These are phyloP conservation scores for Choiromyces venosus DNA, from an alignment of 495 filamentous ascomycete genomes.

Conservation along the genomic window DNA sequence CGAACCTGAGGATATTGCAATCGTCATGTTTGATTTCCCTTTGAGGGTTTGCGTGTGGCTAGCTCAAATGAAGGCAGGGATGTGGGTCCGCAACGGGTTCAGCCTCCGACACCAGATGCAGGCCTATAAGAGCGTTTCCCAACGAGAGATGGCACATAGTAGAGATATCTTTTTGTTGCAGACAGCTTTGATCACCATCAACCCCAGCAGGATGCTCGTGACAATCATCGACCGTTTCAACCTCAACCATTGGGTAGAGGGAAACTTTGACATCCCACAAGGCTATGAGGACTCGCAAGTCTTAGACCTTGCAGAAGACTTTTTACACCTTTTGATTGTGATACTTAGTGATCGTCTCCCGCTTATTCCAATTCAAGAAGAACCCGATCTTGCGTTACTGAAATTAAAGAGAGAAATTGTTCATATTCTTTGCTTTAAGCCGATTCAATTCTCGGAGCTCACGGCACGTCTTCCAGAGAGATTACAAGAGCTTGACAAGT, in stretches of 20 bases:
- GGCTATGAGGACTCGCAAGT: constrained; percentile 78
- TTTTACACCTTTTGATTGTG: constrained; percentile 88
- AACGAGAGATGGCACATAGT: constrained; percentile 86
- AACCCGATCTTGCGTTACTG: constrained; percentile 57
- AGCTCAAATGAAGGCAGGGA: constrained; percentile 92
- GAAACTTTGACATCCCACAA: constrained; percentile 62
- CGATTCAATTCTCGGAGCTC: constrained; percentile 87
- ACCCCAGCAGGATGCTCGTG: constrained; percentile 77
- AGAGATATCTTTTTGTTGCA: constrained; percentile 93
- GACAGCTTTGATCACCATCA: constrained; percentile 77
- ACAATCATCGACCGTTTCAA: constrained; percentile 87
- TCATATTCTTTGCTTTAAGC: constrained; percentile 92
- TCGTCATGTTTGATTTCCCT: constrained; percentile 87
- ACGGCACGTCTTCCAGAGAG: constrained; percentile 74
- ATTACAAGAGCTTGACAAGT: constrained; percentile 73
- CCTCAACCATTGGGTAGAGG: constrained; percentile 82
- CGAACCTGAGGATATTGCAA: constrained; percentile 67
- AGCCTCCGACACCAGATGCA: constrained; percentile 91
- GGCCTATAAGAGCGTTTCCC: constrained; percentile 78
- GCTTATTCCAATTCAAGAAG: constrained; percentile 65
- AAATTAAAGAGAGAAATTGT: constrained; percentile 82
- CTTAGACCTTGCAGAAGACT: constrained; percentile 89
- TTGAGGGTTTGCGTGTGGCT: constrained; percentile 92
- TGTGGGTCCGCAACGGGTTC: constrained; percentile 98
- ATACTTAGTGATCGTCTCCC: constrained; percentile 80